A percentile compares a stretch with the other conserved stretches of the same genome.
These are phyloP conservation scores for Bassia scoparia DNA, from an alignment of 148 eudicot genomes.

Conservation along the genomic window DNA sequence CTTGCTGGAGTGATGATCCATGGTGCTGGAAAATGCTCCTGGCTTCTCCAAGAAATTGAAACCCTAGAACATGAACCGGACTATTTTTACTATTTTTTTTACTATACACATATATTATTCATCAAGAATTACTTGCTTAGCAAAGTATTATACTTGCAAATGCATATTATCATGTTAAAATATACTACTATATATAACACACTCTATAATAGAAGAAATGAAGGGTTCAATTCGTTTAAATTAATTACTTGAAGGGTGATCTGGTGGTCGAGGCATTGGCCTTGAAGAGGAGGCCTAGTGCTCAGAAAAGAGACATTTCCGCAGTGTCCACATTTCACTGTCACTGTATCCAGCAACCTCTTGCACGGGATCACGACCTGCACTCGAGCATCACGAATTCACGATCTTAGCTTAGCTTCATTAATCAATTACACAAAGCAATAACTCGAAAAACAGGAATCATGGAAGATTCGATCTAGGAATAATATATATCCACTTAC, in stretches of 20 bases:
- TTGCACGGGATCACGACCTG: constrained; percentile 91
- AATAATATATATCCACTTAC: too few relatives aligned
- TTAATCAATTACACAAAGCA: too few relatives aligned
- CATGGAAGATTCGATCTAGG: too few relatives aligned
- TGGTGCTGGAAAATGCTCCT: constrained; percentile 25
- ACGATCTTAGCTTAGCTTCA: too few relatives aligned
- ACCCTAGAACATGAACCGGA: constrained; percentile 23
- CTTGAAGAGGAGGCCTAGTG: constrained; percentile 62
- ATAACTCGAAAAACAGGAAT: too few relatives aligned
- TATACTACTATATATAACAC: too few relatives aligned
- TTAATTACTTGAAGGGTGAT: constrained; percentile 41
- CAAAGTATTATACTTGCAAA: too few relatives aligned
- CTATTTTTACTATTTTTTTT: neutral
- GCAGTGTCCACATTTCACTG: constrained; percentile 97
- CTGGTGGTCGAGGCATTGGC: constrained; percentile 35
- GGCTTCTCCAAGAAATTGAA: constrained; percentile 40
- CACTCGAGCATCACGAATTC: too few relatives aligned
- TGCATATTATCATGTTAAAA: neutral
- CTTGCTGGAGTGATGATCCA: constrained; percentile 42
- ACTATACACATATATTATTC: neutral
- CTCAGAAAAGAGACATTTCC: constrained; percentile 82
- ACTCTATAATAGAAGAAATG: too few relatives aligned
- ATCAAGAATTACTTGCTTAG: too few relatives aligned
- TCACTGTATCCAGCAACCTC: constrained; percentile 87
- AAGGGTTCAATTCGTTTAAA: neutral